phyloP scores from a whole-genome alignment of 495 filamentous ascomycete genomes.

The Aspergillus leporis region DNA sequence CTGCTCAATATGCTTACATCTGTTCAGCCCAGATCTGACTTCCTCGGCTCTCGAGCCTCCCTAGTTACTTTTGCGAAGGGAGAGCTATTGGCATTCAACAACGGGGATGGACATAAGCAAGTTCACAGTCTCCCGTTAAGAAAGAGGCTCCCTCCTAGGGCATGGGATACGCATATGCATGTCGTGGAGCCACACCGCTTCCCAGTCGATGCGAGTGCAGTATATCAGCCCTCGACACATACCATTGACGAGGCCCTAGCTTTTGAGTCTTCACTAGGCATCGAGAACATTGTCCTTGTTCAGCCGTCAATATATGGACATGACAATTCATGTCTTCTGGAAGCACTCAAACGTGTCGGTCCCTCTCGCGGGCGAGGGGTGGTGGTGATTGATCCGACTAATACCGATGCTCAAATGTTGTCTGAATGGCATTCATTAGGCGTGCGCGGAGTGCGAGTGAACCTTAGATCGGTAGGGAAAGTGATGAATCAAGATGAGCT shows the following conservation, averaged over 20 bases:
- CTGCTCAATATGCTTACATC: slow-evolving; percentile 15
- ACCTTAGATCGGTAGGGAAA: slow-evolving; percentile 48
- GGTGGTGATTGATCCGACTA: slow-evolving; percentile 49
- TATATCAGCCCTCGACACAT: slow-evolving; percentile 41
- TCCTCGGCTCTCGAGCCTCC: slow-evolving; percentile 2
- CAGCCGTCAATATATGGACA: slow-evolving; percentile 53
- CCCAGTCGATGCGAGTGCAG: slow-evolving; percentile 36
- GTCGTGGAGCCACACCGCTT: slow-evolving; percentile 46
- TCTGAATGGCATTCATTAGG: slow-evolving; percentile 48
- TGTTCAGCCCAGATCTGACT: slow-evolving; percentile 13
- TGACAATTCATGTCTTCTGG: slow-evolving; percentile 54
- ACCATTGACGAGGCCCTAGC: slow-evolving; percentile 39
- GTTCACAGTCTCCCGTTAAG: slow-evolving; percentile 18
- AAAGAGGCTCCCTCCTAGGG: slow-evolving; percentile 32
- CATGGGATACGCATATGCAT: slow-evolving; percentile 59
- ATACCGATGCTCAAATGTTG: slow-evolving; percentile 32
- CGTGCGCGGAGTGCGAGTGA: slow-evolving; percentile 52
- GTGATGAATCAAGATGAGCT: slow-evolving; percentile 36
- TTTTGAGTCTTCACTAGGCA: slow-evolving; percentile 40
- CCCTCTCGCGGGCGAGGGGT: slow-evolving; percentile 48
- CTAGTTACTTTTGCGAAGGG: slow-evolving; percentile 20
- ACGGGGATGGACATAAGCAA: slow-evolving; percentile 14
- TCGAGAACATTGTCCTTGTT: slow-evolving; percentile 50
- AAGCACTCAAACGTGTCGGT: slow-evolving; percentile 40
- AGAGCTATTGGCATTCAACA: slow-evolving; percentile 14